Conservation (phyloP, 441 rosid genomes). For the Corymbia citriodora region DNA sequence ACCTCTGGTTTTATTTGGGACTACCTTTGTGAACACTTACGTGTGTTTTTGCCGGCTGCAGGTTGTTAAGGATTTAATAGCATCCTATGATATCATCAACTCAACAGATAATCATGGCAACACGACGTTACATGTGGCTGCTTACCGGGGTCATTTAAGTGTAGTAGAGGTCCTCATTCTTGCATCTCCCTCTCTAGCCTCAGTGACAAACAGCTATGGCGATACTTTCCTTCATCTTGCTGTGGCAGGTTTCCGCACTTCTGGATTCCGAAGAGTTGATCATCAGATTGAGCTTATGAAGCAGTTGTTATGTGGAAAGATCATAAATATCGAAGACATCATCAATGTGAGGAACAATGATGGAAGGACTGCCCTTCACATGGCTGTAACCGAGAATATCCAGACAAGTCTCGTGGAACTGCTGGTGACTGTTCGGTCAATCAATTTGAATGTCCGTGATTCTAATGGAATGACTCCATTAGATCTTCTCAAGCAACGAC, state of each 20-base stretch:
- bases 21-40: not conserved
- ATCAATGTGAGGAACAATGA: conserved; percentile 60
- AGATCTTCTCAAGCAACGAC: conserved; percentile 70
- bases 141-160: conserved; percentile 62
- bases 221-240: conserved; percentile 88
- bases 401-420: conserved; percentile 61
- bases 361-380: conserved; percentile 78
- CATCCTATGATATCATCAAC: conserved; percentile 37
- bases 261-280: conserved; percentile 78
- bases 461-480: conserved; percentile 69
- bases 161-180: conserved; percentile 49
- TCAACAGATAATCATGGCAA: conserved; percentile 65
- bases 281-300: conserved; percentile 68
- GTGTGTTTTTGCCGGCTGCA: conserved; percentile 14
- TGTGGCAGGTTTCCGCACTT: conserved; percentile 66
- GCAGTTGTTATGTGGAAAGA: conserved; percentile 33
- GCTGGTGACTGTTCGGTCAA: conserved; percentile 46
- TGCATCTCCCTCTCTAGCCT: conserved; percentile 37
- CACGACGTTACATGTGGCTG: conserved; percentile 80
- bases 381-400: conserved; percentile 63
- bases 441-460: conserved; percentile 63
- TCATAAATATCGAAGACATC: conserved; percentile 33
- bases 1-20: not conserved
- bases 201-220: conserved; percentile 44
- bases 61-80: conserved; percentile 66